A percentile compares a stretch with the other conserved stretches of the same genome.
Conservation (phyloP, 441 rosid species). For the Biscutella laevigata region DNA sequence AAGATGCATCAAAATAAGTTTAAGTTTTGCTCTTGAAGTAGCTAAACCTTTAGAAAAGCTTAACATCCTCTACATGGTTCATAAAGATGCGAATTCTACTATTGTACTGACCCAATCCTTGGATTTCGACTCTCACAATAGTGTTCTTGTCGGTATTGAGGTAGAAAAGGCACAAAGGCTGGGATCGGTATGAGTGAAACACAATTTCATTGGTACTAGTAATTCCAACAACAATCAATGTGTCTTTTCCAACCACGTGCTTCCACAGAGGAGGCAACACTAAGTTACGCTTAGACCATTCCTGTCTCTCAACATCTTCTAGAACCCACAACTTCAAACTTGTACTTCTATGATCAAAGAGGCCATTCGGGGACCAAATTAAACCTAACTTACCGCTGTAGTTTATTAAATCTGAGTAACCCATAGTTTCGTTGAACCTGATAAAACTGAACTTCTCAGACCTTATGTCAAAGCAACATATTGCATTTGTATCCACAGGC, state of each 20-base stretch:
- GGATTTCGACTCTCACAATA: not conserved
- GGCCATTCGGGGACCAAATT: not conserved
- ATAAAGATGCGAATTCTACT: not conserved
- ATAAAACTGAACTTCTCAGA: not conserved
- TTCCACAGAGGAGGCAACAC: not conserved
- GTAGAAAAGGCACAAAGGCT: not conserved
- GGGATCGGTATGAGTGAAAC: not conserved
- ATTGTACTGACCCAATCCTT: not conserved
- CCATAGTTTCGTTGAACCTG: not conserved
- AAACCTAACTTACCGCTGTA: not conserved
- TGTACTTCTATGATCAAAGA: not conserved
- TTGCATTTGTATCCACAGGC: not conserved
- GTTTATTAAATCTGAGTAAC: not conserved
- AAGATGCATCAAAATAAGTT: too few species aligned
- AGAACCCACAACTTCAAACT: not conserved
- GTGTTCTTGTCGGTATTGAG: not conserved
- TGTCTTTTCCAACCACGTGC: not conserved
- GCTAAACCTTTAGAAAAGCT: not conserved
- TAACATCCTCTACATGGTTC: slow-evolving; percentile 2
- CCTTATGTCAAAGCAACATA: not conserved
- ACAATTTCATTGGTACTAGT: not conserved
- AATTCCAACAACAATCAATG: not conserved
- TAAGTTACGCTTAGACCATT: not conserved
- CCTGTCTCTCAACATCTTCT: not conserved
- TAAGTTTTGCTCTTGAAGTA: too few species aligned